Percentiles rank a stretch among this genome's conserved stretches.
Evolutionary conservation across 805 yeast genomes (phyloP).

Genomic region (Zygosaccharomyces siamensis): DNA sequence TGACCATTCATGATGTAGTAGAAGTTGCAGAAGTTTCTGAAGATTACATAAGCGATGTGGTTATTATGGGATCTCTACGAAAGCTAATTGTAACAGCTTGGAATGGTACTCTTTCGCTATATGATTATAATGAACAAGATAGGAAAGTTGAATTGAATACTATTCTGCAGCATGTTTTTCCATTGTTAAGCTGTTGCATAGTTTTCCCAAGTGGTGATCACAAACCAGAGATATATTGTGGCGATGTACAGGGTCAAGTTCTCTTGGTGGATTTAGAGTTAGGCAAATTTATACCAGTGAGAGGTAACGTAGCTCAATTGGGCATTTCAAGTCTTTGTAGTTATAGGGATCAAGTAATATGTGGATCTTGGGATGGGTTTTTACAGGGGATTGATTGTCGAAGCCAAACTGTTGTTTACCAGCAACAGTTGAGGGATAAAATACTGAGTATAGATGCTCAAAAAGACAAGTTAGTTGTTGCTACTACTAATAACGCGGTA

Average conservation of each 20-base stretch:
- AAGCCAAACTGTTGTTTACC: constrained; percentile 13
- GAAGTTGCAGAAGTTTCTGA: constrained; percentile 15
- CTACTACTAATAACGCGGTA: constrained; percentile 48
- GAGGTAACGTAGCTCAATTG: constrained; percentile 35
- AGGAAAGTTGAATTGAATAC: constrained; percentile 6
- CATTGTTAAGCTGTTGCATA: constrained; percentile 17
- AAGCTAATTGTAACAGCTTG: constrained; percentile 51
- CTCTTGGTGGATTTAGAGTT: constrained; percentile 49
- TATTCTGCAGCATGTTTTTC: constrained; percentile 7
- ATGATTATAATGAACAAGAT: constrained; percentile 32
- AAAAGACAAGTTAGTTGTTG: constrained; percentile 45
- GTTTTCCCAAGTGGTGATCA: constrained; percentile 18
- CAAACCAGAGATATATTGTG: constrained; percentile 38
- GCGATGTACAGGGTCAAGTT: constrained; percentile 53
- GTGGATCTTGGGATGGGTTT: constrained; percentile 58
- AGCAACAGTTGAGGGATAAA: constrained; percentile 14
- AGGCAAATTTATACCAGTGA: constrained; percentile 22
- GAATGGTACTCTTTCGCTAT: constrained; percentile 49
- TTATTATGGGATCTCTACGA: constrained; percentile 21
- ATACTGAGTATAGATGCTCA: constrained; percentile 57
- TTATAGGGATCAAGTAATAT: constrained; percentile 35
- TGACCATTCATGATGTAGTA: constrained; percentile 8
- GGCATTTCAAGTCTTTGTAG: constrained; percentile 39
- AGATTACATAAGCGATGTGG: constrained; percentile 29
- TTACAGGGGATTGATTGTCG: constrained; percentile 46